Evolutionary conservation across 2,329 filamentous ascomycete genomes (phyloP).

Genomic region (Diaporthe sp.): DNA sequence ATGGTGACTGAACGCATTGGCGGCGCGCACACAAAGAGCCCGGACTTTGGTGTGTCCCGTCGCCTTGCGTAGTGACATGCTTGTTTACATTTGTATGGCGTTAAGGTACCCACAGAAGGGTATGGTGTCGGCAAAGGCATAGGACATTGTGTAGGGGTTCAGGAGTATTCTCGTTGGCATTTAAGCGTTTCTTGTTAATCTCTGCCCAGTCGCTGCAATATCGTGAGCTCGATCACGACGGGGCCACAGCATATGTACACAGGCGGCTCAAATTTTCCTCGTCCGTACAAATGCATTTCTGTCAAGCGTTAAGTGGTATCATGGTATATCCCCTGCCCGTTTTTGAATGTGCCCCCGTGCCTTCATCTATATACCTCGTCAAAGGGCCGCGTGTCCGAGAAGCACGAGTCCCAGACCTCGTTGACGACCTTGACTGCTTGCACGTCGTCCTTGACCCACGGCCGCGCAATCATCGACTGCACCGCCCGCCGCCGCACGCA

Average conservation of each 20-base stretch:
- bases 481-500: slow-evolving; percentile 89
- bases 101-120: slow-evolving; percentile 33
- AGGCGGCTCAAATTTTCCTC: slow-evolving; percentile 8
- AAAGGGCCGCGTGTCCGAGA: slow-evolving; percentile 92
- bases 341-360: not conserved
- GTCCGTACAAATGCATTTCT: slow-evolving; percentile 37
- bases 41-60: not conserved
- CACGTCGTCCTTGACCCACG: slow-evolving; percentile 85
- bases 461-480: slow-evolving; percentile 82
- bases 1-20: not conserved
- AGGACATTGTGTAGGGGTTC: slow-evolving; percentile 1
- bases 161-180: slow-evolving; percentile 32
- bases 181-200: slow-evolving; percentile 34
- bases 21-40: not conserved
- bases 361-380: slow-evolving; percentile 91
- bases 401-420: slow-evolving; percentile 99
- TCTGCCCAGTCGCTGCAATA: slow-evolving; percentile 4
- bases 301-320: slow-evolving; percentile 41
- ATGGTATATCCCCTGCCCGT: slow-evolving; percentile 32
- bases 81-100: slow-evolving; percentile 39
- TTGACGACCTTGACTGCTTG: slow-evolving; percentile 92
- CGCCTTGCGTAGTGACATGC: slow-evolving; percentile 22
- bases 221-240: not conserved
- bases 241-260: slow-evolving; percentile 31
- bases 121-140: slow-evolving; percentile 22